Evolutionary conservation across 2,329 filamentous ascomycete genomes (phyloP).

Genomic region (Escovopsis sp.): DNA sequence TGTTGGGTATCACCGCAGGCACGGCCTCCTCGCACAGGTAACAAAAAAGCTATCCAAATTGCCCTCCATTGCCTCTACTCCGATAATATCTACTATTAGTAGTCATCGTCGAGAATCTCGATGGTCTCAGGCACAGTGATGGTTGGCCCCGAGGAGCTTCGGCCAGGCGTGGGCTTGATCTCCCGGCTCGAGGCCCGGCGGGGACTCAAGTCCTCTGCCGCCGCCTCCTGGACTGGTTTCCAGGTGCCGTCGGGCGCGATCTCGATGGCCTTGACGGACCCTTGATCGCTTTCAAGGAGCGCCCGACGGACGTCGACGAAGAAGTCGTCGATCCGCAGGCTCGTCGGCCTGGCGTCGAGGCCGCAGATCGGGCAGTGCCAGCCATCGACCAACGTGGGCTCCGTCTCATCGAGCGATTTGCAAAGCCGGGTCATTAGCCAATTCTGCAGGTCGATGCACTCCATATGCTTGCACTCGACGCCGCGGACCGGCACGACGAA

Average conservation of each 20-base stretch:
- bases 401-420: constrained; percentile 19
- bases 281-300: constrained; percentile 21
- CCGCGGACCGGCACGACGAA: constrained; percentile 61
- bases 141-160: not conserved
- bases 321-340: constrained; percentile 60
- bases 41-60: too few relatives aligned
- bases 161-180: constrained; percentile 1
- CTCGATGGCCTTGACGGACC: constrained; percentile 15
- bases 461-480: constrained; percentile 53
- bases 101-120: constrained; percentile 5
- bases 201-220: constrained; percentile 14
- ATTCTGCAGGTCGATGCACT: constrained; percentile 80
- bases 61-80: too few relatives aligned
- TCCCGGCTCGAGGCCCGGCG: constrained; percentile 5
- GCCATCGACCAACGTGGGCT: constrained; percentile 44
- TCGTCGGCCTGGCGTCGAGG: constrained; percentile 58
- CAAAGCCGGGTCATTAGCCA: constrained; percentile 55
- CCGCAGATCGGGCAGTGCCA: constrained; percentile 84
- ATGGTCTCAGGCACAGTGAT: constrained; percentile 1
- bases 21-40: too few relatives aligned
- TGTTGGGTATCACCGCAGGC: too few relatives aligned
- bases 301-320: constrained; percentile 44
- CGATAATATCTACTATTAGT: not conserved
- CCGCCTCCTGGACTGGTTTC: constrained; percentile 16
- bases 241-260: constrained; percentile 18